Percentiles rank a stretch among this genome's conserved stretches.
Conservation (phyloP, 1,284 basidiomycete genomes). For the Ceratobasidium theobromae region DNA sequence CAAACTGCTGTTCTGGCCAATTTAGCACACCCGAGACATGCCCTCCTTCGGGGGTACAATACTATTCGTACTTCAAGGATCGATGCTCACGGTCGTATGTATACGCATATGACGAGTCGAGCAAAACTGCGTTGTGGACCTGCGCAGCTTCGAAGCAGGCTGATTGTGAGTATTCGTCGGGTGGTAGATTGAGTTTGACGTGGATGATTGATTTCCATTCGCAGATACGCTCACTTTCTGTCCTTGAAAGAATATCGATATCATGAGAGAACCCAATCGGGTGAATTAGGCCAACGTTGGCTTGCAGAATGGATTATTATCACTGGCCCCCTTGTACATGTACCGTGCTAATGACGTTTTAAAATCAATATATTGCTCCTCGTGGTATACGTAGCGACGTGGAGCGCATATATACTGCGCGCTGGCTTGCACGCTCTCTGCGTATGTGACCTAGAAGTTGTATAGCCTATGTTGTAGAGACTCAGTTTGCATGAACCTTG, state of each 20-base stretch:
- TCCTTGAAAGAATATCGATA: constrained; percentile 33
- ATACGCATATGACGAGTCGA: constrained; percentile 41
- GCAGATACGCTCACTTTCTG: constrained; percentile 39
- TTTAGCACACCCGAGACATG: constrained; percentile 38
- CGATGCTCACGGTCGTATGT: constrained; percentile 36
- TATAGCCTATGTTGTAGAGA: no score
- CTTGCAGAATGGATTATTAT: neutral
- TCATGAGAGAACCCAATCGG: neutral
- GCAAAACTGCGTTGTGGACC: constrained; percentile 34
- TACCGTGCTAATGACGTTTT: no score
- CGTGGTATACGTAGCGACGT: no score
- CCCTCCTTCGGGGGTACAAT: constrained; percentile 21
- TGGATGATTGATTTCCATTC: neutral
- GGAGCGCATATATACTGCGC: no score
- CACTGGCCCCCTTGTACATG: no score
- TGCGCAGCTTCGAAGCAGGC: constrained; percentile 8
- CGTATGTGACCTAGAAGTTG: no score
- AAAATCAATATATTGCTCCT: no score
- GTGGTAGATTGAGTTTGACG: no score
- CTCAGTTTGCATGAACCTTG: no score
- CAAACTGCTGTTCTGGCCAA: constrained; percentile 39
- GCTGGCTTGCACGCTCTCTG: no score
- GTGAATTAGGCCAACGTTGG: neutral
- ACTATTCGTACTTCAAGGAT: constrained; percentile 52
- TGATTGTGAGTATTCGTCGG: constrained; percentile 31